phyloP scores from a whole-genome alignment of 768 basidiomycete genomes.

The Floccularia luteovirens region DNA sequence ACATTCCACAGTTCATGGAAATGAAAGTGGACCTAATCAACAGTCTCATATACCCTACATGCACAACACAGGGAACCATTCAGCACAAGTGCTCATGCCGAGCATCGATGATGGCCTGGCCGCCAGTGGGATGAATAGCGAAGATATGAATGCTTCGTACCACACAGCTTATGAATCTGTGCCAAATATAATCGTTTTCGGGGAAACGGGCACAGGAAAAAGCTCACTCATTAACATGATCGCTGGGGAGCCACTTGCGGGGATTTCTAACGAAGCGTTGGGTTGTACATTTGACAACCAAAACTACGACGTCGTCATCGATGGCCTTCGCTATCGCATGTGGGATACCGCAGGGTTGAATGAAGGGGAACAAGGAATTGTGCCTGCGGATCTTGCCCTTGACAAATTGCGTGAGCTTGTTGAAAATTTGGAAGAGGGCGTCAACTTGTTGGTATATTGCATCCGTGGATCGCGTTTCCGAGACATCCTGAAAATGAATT shows the following conservation, averaged over 20 bases:
- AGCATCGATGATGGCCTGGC: too few relatives aligned
- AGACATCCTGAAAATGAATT: constrained; percentile 18
- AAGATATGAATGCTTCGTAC: too few relatives aligned
- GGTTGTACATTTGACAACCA: constrained; percentile 27
- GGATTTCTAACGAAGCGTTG: constrained; percentile 19
- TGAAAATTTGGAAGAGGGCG: constrained; percentile 23
- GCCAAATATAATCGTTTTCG: constrained; percentile 33
- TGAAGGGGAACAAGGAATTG: constrained; percentile 19
- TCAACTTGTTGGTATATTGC: constrained; percentile 32
- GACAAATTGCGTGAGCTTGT: constrained; percentile 19
- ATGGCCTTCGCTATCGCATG: constrained; percentile 15
- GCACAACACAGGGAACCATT: too few relatives aligned
- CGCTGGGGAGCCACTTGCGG: constrained; percentile 15
- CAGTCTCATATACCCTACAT: too few relatives aligned
- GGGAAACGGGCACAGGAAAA: constrained; percentile 31
- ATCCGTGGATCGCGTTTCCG: constrained; percentile 20
- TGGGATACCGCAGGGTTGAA: constrained; percentile 34
- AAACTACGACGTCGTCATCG: constrained; percentile 15
- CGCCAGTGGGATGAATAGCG: too few relatives aligned
- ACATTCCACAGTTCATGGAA: too few relatives aligned
- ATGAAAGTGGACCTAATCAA: too few relatives aligned
- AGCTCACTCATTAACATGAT: constrained; percentile 37
- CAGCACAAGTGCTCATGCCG: too few relatives aligned
- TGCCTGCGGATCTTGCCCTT: constrained; percentile 13
- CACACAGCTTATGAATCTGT: too few relatives aligned